Evolutionary conservation across 805 yeast genomes (phyloP).

Genomic region (Kluyveromyces lactis): DNA sequence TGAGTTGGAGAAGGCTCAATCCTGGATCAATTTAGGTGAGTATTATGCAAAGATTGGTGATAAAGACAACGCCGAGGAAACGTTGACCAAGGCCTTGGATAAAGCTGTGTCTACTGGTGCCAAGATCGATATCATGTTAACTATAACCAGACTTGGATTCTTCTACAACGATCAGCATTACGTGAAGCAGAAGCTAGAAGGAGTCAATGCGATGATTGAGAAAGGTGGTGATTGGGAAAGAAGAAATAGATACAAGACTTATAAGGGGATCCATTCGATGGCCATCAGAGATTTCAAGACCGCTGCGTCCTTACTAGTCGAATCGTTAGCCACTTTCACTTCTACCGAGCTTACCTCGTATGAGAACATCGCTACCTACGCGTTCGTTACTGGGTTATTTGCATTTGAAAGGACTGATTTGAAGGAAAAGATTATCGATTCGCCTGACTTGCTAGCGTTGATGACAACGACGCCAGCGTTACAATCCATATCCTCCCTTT

Average conservation of each 20-base stretch:
- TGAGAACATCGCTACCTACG: slow-evolving; percentile 82
- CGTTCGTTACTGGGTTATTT: slow-evolving; percentile 81
- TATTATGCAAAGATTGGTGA: slow-evolving; percentile 84
- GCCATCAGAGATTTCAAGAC: slow-evolving; percentile 80
- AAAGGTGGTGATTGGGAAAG: slow-evolving; percentile 99
- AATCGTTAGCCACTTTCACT: slow-evolving; percentile 90
- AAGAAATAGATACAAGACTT: slow-evolving; percentile 88
- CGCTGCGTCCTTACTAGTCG: slow-evolving; percentile 79
- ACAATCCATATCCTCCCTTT: slow-evolving; percentile 73
- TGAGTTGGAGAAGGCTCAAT: slow-evolving; percentile 69
- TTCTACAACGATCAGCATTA: slow-evolving; percentile 72
- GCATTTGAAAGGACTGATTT: slow-evolving; percentile 76
- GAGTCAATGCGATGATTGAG: slow-evolving; percentile 68
- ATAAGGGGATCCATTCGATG: slow-evolving; percentile 74
- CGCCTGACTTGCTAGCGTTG: slow-evolving; percentile 85
- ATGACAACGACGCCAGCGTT: slow-evolving; percentile 61
- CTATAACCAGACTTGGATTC: slow-evolving; percentile 82
- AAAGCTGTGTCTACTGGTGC: slow-evolving; percentile 80
- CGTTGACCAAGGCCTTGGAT: slow-evolving; percentile 65
- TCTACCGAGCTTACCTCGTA: slow-evolving; percentile 84
- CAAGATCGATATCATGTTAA: slow-evolving; percentile 77
- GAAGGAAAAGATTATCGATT: slow-evolving; percentile 78
- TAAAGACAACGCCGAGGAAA: slow-evolving; percentile 54
- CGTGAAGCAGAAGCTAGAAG: slow-evolving; percentile 65
- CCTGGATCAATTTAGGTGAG: slow-evolving; percentile 77